A percentile compares a stretch with the other conserved stretches of the same genome.
Conservation (phyloP, 495 filamentous ascomycete genomes). For the Aspergillus sparsus region DNA sequence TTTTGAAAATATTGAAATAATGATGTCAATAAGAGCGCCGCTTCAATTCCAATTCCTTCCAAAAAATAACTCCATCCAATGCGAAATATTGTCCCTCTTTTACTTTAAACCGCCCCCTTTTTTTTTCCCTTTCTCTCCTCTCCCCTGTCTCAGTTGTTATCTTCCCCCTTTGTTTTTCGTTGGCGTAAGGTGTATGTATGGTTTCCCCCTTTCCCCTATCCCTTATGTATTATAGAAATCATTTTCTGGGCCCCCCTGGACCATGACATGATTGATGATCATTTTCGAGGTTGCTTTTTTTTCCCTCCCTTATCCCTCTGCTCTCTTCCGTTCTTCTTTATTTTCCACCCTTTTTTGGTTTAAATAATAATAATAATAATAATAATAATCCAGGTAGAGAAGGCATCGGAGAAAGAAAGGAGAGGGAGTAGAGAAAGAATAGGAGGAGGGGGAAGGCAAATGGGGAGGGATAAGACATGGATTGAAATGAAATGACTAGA, state of each 20-base stretch:
- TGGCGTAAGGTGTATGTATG: background rate
- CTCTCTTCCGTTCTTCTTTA: too few species aligned
- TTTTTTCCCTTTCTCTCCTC: background rate
- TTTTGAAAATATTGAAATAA: too few species aligned
- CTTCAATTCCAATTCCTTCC: background rate
- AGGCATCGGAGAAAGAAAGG: constrained; percentile 24
- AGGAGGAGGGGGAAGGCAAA: constrained; percentile 5
- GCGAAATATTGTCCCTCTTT: constrained; percentile 5
- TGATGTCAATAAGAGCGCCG: background rate
- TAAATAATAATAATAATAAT: background rate
- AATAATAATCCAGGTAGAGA: constrained; percentile 7
- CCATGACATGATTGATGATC: too few species aligned
- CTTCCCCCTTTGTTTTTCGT: background rate
- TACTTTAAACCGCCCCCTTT: background rate
- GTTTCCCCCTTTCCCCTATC: background rate
- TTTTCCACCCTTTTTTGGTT: background rate
- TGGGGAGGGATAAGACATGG: constrained; percentile 20
- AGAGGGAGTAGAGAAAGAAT: constrained; percentile 20
- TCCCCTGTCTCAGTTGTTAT: background rate
- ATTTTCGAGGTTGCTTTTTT: too few species aligned
- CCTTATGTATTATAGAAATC: too few species aligned
- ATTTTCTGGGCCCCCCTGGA: too few species aligned
- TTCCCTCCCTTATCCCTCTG: background rate
- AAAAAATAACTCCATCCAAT: constrained; percentile 18
- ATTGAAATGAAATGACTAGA: constrained; percentile 28